phyloP scores from a whole-genome alignment of 345 rosid species.

The Hevea brasiliensis region DNA sequence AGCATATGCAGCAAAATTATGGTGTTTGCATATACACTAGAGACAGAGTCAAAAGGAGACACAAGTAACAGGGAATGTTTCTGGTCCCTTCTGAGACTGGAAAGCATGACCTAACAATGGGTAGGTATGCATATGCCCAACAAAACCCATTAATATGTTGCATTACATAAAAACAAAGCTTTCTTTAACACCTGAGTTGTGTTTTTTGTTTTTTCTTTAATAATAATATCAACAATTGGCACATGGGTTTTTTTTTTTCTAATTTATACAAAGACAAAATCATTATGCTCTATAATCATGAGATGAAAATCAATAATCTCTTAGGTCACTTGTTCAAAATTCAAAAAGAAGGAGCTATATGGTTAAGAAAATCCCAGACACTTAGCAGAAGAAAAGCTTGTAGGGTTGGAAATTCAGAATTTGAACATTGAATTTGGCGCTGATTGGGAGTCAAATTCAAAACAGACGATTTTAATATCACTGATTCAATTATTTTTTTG shows the following conservation, averaged over 20 bases:
- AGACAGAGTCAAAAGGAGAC: slow-evolving; percentile 46
- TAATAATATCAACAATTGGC: slow-evolving; percentile 2
- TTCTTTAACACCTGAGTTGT: neutral
- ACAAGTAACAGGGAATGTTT: slow-evolving; percentile 42
- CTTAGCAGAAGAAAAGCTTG: too few relatives aligned
- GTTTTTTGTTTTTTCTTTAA: slow-evolving; percentile 12
- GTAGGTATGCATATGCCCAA: slow-evolving; percentile 19
- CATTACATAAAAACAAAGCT: slow-evolving; percentile 28
- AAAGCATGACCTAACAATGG: slow-evolving; percentile 27
- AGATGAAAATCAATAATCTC: slow-evolving; percentile 20
- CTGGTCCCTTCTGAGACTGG: slow-evolving; percentile 31
- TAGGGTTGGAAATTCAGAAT: neutral
- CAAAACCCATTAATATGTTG: slow-evolving; percentile 40
- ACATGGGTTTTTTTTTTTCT: slow-evolving; percentile 11
- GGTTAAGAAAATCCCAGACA: neutral
- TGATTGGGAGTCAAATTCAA: too few relatives aligned
- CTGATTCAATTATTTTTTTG: neutral
- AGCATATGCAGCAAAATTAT: too few relatives aligned
- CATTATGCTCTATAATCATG: slow-evolving; percentile 47
- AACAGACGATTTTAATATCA: too few relatives aligned
- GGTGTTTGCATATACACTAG: neutral
- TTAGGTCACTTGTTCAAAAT: slow-evolving; percentile 14
- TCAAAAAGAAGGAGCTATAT: slow-evolving; percentile 11
- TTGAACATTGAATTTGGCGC: too few relatives aligned
- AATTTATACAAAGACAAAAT: slow-evolving; percentile 42